Evolutionary conservation across 2,329 filamentous ascomycete genomes (phyloP), one percentile per base, ranked within the genome.

Genomic region (Elsinoe australis): DNA sequence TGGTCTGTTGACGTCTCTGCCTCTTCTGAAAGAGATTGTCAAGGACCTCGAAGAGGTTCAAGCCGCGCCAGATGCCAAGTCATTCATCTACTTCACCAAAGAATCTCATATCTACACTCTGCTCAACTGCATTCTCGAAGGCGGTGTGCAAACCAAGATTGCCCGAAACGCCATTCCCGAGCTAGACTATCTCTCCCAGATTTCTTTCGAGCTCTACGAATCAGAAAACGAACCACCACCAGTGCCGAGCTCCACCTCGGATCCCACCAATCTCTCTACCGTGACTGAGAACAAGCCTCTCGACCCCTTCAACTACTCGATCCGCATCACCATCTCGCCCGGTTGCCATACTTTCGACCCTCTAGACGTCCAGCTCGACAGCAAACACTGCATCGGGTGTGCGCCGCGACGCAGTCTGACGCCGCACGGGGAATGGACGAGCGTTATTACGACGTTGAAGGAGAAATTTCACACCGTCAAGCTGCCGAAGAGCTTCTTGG

Each of bases 11-110:
- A 98, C 92, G 0, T 95, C 89, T 9, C 72, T 98, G 38, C 94
- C 92, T 2, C 74, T 98, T 12, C 78, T 98, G 36, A 94, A 94
- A 64, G 92, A 98, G 67, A 95, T 98, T 58, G 92, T 98, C 5
- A 85, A 89, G 61, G 90, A 98, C 59, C 75, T 98, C 2, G 94
- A 98, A 69, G 89, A 96, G 67, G 87, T 96, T 66, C 92, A 98
- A 67, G 90, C 92, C 3, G 94, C 87, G 0, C 83, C 90, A 47
- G 86, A 94, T 56, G 88, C 89, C 35, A 95, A 95, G 63, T 90
- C 85, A 1, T 96, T 96, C 72, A 87, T 96, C 68, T 98, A 98
- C 70, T 98, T 98, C 67, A 98, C 92, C 54, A 98, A 98, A 67
- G 92, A 98, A 67, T 95, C 87, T 0, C 92, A 98, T 64, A 95